Evolutionary conservation across 2,329 filamentous ascomycete species (phyloP), one percentile per base, ranked within the genome.

Genomic region (Ophiocordyceps camponoti-saundersi): DNA sequence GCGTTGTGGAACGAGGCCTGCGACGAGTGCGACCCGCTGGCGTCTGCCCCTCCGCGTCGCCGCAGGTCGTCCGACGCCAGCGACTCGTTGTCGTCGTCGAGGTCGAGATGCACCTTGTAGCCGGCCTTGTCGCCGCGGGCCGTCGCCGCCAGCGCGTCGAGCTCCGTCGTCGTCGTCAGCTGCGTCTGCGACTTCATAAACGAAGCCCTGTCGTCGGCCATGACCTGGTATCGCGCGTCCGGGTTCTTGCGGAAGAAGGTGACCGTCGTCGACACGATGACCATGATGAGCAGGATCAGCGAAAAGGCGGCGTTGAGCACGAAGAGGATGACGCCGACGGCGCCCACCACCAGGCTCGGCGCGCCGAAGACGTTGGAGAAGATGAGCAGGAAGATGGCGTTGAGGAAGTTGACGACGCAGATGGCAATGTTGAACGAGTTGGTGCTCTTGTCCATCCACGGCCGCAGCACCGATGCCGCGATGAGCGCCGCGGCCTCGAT

Each of bases 401-500:
- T 94, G 57, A 95, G 63, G 63, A 95, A 94, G 71, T 95, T 95
- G 65, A 95, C 73, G 43, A 79, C 82, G 51, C 80, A 83, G 57
- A 95, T 95, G 50, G 87, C 77, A 58, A 96, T 95, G 68, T 95
- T 95, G 74, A 95, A 94, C 44, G 82, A 81, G 65, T 95, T 96
- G 51, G 87, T 95, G 69, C 89, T 90, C 78, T 95, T 95, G 72
- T 95, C 90, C 90, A 96, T 96, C 83, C 87, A 96, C 18, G 90
- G 90, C 50, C 86, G 81, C 54, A 95, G 68, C 47, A 94, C 81
- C 50, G 80, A 83, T 48, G 87, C 80, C 21, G 68, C 79, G 55
- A 95, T 82, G 48, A 96, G 72, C 55, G 84, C 81, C 46, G 65
- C 77, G 2, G 82, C 82, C 64, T 96, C 90, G 48, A 95, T 79